phyloP scores from a whole-genome alignment of 345 rosid species.

The Syzygium aqueum region DNA sequence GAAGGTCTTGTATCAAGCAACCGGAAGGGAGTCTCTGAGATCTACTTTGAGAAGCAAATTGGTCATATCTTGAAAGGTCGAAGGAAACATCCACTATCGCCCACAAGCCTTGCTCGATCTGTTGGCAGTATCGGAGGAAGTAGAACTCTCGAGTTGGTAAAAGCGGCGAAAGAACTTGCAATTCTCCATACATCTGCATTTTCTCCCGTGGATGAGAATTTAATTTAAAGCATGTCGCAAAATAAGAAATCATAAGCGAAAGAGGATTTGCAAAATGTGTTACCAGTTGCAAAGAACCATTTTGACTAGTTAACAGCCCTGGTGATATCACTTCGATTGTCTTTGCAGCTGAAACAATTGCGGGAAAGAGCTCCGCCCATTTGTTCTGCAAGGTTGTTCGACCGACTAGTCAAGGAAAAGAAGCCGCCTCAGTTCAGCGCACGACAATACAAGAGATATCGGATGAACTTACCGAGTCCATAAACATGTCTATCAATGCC shows the following conservation, averaged over 20 bases:
- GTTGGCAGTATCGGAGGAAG: slow-evolving; percentile 76
- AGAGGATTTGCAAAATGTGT: background rate
- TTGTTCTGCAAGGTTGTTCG: slow-evolving; percentile 40
- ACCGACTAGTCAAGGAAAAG: background rate
- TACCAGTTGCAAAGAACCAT: slow-evolving; percentile 87
- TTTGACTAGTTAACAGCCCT: slow-evolving; percentile 47
- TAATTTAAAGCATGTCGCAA: background rate
- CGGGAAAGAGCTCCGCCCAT: slow-evolving; percentile 75
- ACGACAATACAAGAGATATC: background rate
- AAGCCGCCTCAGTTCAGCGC: background rate
- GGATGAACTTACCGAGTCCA: slow-evolving; percentile 70
- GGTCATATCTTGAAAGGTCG: slow-evolving; percentile 40
- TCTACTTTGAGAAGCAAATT: slow-evolving; percentile 46
- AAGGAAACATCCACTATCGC: slow-evolving; percentile 78
- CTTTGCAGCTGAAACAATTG: slow-evolving; percentile 61
- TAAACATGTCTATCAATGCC: slow-evolving; percentile 80
- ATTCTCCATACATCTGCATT: slow-evolving; percentile 74
- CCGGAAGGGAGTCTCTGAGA: slow-evolving; percentile 82
- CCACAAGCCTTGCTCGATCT: slow-evolving; percentile 91
- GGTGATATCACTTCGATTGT: slow-evolving; percentile 71
- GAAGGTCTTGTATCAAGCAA: slow-evolving; percentile 94
- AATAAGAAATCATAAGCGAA: background rate
- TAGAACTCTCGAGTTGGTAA: slow-evolving; percentile 74
- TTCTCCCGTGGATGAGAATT: background rate
- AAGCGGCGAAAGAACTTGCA: slow-evolving; percentile 84